Percentiles rank a stretch among this genome's conserved stretches.
These are phyloP conservation scores for Hibiscus trionum DNA, from an alignment of 345 rosid species.

Conservation along the genomic window DNA sequence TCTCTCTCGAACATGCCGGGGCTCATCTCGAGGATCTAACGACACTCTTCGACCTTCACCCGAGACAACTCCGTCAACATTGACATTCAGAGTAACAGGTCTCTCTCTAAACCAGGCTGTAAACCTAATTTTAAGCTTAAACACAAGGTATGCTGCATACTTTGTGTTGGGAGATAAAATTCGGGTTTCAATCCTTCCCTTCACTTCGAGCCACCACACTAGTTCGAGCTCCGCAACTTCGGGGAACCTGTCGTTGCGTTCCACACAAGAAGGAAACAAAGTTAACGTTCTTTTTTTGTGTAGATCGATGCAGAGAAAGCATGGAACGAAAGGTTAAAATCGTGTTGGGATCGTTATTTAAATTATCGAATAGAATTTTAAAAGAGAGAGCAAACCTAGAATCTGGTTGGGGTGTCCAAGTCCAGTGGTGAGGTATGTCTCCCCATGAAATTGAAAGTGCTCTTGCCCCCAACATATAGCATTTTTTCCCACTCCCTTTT, in stretches of 20 bases:
- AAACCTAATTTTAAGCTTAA: not conserved
- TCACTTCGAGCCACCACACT: conserved; percentile 16
- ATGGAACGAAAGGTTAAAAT: not conserved
- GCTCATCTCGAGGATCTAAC: not conserved
- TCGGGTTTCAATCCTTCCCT: conserved; percentile 4
- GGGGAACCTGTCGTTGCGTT: conserved; percentile 5
- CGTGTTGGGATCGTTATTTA: too few relatives aligned
- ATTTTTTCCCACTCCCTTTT: conserved; percentile 26
- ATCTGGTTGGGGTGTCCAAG: conserved; percentile 10
- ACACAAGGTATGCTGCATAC: conserved; percentile 23
- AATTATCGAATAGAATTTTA: too few relatives aligned
- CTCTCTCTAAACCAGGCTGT: not conserved
- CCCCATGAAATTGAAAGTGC: conserved; percentile 25
- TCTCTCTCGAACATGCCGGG: conserved; percentile 8
- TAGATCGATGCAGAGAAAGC: too few relatives aligned
- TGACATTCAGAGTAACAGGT: not conserved
- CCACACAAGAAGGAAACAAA: not conserved
- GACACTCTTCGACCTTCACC: not conserved
- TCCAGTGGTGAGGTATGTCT: conserved; percentile 20
- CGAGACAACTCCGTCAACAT: not conserved
- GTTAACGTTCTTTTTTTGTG: too few relatives aligned
- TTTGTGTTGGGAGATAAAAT: conserved; percentile 14
- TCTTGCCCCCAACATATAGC: conserved; percentile 28
- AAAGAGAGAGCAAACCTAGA: conserved; percentile 18
- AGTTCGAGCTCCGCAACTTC: conserved; percentile 8